Conservation (phyloP, 768 basidiomycete genomes). For the Lactarius tabidus region DNA sequence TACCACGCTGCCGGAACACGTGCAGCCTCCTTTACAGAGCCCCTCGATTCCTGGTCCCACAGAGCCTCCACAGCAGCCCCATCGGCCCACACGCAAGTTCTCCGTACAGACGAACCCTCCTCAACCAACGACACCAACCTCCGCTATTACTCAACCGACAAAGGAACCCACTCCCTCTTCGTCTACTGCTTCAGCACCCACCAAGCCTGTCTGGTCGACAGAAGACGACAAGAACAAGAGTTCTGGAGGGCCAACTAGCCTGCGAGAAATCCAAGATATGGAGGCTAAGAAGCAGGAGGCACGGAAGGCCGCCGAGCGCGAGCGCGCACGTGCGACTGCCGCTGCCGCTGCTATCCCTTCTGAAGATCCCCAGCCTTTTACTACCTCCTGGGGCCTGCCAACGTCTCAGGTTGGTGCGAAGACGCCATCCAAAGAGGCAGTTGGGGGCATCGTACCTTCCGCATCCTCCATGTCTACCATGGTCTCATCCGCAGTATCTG, state of each 20-base stretch:
- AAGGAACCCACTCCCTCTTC: slow-evolving; percentile 27
- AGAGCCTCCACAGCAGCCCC: slow-evolving; percentile 29
- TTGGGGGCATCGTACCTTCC: slow-evolving; percentile 40
- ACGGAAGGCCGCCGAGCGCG: slow-evolving; percentile 69
- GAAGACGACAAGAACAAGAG: slow-evolving; percentile 65
- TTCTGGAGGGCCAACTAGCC: slow-evolving; percentile 50
- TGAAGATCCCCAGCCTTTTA: slow-evolving; percentile 61
- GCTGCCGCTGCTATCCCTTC: slow-evolving; percentile 36
- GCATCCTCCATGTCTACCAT: slow-evolving; percentile 40
- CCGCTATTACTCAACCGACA: slow-evolving; percentile 22
- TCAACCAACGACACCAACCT: slow-evolving; percentile 18
- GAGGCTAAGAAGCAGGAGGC: slow-evolving; percentile 80
- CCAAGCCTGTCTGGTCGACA: slow-evolving; percentile 61
- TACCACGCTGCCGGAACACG: slow-evolving; percentile 27
- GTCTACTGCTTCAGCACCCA: slow-evolving; percentile 28
- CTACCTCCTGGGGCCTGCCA: slow-evolving; percentile 79
- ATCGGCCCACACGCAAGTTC: slow-evolving; percentile 23
- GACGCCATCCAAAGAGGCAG: slow-evolving; percentile 27
- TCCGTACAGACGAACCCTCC: slow-evolving; percentile 21
- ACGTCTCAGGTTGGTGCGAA: slow-evolving; percentile 68
- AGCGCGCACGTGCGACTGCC: slow-evolving; percentile 59
- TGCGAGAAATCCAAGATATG: slow-evolving; percentile 94
- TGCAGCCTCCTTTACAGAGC: background rate
- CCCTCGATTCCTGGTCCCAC: slow-evolving; percentile 23
- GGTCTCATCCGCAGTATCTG: slow-evolving; percentile 28